Evolutionary conservation across 768 basidiomycete species (phyloP).

Genomic region (Dentipellis sp.): DNA sequence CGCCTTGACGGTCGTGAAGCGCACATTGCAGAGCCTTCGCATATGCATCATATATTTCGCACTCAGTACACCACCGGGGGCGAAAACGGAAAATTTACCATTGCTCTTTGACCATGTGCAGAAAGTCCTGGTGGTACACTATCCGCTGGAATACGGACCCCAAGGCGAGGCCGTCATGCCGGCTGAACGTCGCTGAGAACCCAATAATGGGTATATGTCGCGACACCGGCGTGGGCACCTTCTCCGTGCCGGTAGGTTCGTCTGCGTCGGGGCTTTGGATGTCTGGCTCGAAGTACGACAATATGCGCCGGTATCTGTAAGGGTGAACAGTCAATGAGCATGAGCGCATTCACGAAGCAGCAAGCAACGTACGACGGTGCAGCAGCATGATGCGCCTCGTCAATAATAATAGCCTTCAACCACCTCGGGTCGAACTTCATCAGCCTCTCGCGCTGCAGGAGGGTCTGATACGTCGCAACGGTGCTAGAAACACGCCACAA

Average conservation of each 20-base stretch:
- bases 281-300: conserved; percentile 74
- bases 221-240: conserved; percentile 24
- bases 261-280: conserved; percentile 45
- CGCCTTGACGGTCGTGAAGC: conserved; percentile 76
- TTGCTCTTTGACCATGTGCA: conserved; percentile 88
- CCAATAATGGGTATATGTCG: conserved; percentile 72
- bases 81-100: conserved; percentile 40
- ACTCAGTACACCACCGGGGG: too few species aligned
- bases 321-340: conserved; percentile 4
- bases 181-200: conserved; percentile 90
- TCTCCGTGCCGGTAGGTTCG: conserved; percentile 8
- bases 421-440: conserved; percentile 62
- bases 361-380: conserved; percentile 62
- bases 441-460: conserved; percentile 53
- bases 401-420: conserved; percentile 74
- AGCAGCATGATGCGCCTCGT: conserved; percentile 94
- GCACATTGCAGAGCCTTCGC: conserved; percentile 72
- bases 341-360: conserved; percentile 5
- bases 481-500: conserved; percentile 42
- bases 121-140: conserved; percentile 86
- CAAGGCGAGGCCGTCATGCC: conserved; percentile 85
- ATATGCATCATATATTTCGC: not conserved
- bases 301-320: conserved; percentile 65
- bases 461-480: conserved; percentile 84
- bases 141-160: conserved; percentile 85